phyloP scores from a whole-genome alignment of 352 stramenopile genomes.

The Pythium myriotylum region DNA sequence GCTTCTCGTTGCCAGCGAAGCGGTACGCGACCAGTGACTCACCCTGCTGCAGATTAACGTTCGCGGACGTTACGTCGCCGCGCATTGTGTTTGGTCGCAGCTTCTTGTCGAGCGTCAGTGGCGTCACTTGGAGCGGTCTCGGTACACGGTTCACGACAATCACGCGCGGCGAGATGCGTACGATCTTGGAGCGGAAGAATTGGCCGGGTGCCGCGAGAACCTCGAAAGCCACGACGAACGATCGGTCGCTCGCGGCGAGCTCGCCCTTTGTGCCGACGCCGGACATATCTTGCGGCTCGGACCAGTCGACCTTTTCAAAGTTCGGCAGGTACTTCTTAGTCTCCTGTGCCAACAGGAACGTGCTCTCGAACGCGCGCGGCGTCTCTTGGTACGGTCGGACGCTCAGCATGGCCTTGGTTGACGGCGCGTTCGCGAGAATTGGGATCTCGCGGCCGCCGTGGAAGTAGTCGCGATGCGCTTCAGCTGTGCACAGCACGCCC shows the following conservation, averaged over 20 bases:
- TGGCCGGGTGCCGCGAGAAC: constrained; percentile 75
- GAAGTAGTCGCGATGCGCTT: constrained; percentile 79
- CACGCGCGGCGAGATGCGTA: constrained; percentile 77
- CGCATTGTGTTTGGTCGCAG: constrained; percentile 23
- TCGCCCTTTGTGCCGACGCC: constrained; percentile 80
- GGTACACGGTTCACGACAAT: constrained; percentile 70
- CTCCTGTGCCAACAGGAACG: constrained; percentile 47
- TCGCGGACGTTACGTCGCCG: constrained; percentile 15
- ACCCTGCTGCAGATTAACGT: constrained; percentile 49
- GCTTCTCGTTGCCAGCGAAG: constrained; percentile 71
- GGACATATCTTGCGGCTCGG: constrained; percentile 67
- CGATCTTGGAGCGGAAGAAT: constrained; percentile 84
- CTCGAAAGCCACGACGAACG: constrained; percentile 83
- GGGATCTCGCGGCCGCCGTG: constrained; percentile 61
- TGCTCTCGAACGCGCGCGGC: constrained; percentile 46
- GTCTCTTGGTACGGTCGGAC: constrained; percentile 78
- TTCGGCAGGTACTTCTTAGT: constrained; percentile 76
- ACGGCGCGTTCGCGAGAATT: constrained; percentile 58
- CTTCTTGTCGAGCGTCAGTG: constrained; percentile 83
- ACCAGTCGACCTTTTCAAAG: constrained; percentile 77
- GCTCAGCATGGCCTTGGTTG: constrained; percentile 66
- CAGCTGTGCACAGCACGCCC: constrained; percentile 50
- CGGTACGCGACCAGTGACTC: constrained; percentile 69
- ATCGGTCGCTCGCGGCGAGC: constrained; percentile 51
- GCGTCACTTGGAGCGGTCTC: constrained; percentile 67